Percentiles rank a stretch among this genome's conserved stretches.
Evolutionary conservation across 1,139 yeast genomes (phyloP).

Genomic region (Petasospora rhodanensis): DNA sequence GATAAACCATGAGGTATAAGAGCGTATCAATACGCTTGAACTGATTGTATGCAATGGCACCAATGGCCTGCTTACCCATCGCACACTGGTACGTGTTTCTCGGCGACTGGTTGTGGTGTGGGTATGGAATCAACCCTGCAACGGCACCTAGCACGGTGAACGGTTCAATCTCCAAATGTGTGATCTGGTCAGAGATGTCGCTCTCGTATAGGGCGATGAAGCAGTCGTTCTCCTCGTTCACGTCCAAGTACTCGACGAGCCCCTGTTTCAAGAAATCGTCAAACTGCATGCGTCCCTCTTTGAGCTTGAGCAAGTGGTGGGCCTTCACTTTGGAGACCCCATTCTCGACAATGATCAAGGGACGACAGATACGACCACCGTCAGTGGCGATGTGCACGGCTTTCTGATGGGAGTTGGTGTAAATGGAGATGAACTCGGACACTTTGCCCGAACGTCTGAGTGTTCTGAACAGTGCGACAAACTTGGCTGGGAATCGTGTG

Average conservation of each 20-base stretch:
- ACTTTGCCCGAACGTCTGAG: constrained; percentile 83
- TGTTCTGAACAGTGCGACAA: constrained; percentile 72
- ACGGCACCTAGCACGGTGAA: constrained; percentile 97
- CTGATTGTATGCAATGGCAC: constrained; percentile 97
- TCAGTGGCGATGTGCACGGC: constrained; percentile 98
- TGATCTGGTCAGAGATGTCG: constrained; percentile 51
- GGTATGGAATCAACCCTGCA: constrained; percentile 98
- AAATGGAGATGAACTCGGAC: constrained; percentile 87
- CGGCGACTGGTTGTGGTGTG: constrained; percentile 98
- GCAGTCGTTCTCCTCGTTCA: constrained; percentile 95
- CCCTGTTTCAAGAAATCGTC: constrained; percentile 88
- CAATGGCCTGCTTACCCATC: constrained; percentile 99
- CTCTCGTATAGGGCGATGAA: constrained; percentile 86
- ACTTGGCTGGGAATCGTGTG: constrained; percentile 77
- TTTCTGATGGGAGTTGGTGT: constrained; percentile 80
- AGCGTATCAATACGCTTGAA: constrained; percentile 93
- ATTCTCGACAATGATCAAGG: constrained; percentile 78
- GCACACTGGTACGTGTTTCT: constrained; percentile 99
- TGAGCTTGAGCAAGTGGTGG: constrained; percentile 57
- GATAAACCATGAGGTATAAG: constrained; percentile 92
- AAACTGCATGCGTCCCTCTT: constrained; percentile 70
- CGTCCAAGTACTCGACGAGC: constrained; percentile 91
- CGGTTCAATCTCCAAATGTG: constrained; percentile 95
- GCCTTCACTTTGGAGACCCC: constrained; percentile 69
- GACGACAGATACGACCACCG: constrained; percentile 98